Percentiles rank a stretch among this genome's conserved stretches.
These are phyloP conservation scores for Malus asiatica DNA, from an alignment of 306 rosid genomes.

Conservation along the genomic window DNA sequence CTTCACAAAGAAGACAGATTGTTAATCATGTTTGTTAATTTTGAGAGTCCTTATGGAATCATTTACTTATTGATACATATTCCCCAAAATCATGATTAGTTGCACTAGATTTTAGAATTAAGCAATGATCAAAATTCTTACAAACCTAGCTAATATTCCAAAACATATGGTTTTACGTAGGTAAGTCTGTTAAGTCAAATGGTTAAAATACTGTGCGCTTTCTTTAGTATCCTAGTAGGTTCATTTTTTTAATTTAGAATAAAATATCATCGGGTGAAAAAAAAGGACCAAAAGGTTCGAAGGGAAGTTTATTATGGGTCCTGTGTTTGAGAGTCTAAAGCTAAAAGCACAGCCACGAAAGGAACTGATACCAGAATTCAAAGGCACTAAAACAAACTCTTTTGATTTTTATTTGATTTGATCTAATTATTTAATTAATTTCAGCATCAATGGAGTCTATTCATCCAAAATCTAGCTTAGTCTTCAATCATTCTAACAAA, in stretches of 20 bases:
- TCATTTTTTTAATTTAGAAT: too few relatives aligned
- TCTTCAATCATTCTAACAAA: not conserved
- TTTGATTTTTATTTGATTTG: not conserved
- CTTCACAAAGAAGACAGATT: not conserved
- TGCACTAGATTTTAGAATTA: not conserved
- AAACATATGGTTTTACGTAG: not conserved
- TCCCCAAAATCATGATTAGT: constrained; percentile 8
- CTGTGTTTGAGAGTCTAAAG: constrained; percentile 1
- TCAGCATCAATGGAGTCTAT: constrained; percentile 14
- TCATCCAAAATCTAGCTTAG: not conserved
- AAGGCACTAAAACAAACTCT: constrained; percentile 5
- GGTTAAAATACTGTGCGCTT: fast-evolving
- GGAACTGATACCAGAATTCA: constrained; percentile 33
- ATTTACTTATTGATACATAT: constrained; percentile 1
- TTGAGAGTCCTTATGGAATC: constrained; percentile 10
- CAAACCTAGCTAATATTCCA: constrained; percentile 23
- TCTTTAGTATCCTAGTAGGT: not conserved
- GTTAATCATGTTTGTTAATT: not conserved
- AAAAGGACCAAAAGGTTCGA: constrained; percentile 5
- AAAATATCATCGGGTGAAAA: fast-evolving
- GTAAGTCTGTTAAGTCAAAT: too few relatives aligned
- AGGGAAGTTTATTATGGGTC: constrained; percentile 17
- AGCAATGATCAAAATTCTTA: not conserved
- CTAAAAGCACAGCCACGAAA: constrained; percentile 1
- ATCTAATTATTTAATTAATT: not conserved